Evolutionary conservation across 129 eudicot species (phyloP), one percentile per base, ranked within the genome.

Genomic region (Oenanthe sinensis): DNA sequence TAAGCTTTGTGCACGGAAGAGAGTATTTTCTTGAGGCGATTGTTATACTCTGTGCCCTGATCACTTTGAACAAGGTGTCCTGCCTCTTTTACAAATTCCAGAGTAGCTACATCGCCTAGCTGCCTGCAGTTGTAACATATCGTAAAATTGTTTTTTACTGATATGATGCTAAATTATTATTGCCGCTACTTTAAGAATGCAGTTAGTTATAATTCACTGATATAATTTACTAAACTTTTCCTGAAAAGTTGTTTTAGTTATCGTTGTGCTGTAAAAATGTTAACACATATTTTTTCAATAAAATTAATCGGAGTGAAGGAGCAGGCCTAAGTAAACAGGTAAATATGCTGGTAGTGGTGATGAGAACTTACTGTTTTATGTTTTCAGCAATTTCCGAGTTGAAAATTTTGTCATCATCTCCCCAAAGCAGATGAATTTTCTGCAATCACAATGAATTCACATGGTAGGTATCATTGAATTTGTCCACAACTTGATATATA

Each of bases 41-140:
- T 44, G 28, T 71, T 71, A 19, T 71, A 71, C 50, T 39, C 75
- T 19, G 75, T 11, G 4, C 49, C 75, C 28, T 71, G 75, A 42
- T 71, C 75, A n/a, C 1, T 37, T 42, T 71, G 75, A 71, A 71
- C 75, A 24, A 71, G 75, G 75, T 71, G 75, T 20, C 75, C 75
- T 42, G 75, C 75, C 75, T 71, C 75, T 44, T 71, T 71, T 22
- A 71, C 75, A 10, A 71, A 71, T 71, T 71, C 75, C 50, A 71
- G 50, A 42, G 50, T 71, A 71, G 50, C 75, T 2, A 22, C 28
- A 2, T 8, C 50, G 28, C 49, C 75, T n/a, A 71, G 20, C 47
- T 71, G 49, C 48, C 75, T 71, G 75, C 75, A 71, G 17, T 20
- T 44, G 24, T 67, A 39, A 68, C 36, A 30, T 24, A 60, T 24